Conservation (phyloP, 2,329 filamentous ascomycete genomes). For the Cladosporium halotolerans region DNA sequence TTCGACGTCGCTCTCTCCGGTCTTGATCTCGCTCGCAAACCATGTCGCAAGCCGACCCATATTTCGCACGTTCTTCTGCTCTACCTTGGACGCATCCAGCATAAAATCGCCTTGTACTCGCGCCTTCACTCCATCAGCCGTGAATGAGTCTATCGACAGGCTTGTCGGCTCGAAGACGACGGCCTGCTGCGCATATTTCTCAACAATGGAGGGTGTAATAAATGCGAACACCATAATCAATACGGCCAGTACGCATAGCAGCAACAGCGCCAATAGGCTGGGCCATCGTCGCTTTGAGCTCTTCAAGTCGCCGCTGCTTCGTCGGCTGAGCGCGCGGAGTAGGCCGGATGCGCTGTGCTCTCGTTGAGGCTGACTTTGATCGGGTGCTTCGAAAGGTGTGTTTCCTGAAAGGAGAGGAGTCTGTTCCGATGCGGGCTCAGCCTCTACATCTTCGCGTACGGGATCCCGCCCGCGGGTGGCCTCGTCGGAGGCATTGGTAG, state of each 20-base stretch:
- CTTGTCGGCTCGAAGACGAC: constrained; percentile 75
- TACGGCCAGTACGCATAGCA: constrained; percentile 58
- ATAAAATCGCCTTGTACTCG: constrained; percentile 76
- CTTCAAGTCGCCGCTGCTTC: constrained; percentile 22
- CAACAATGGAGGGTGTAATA: constrained; percentile 69
- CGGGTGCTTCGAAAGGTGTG: constrained; percentile 17
- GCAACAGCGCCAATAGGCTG: constrained; percentile 64
- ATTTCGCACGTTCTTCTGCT: constrained; percentile 63
- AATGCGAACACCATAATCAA: constrained; percentile 73
- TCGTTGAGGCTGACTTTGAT: constrained; percentile 12
- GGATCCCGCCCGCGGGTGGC: constrained; percentile 7
- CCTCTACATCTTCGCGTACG: constrained; percentile 1
- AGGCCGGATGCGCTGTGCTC: constrained; percentile 29
- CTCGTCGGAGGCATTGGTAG: constrained; percentile 11
- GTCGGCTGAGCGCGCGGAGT: constrained; percentile 25
- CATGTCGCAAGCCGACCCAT: constrained; percentile 74
- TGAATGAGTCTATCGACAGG: constrained; percentile 80
- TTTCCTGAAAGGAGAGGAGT: constrained; percentile 34
- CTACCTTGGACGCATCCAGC: constrained; percentile 71
- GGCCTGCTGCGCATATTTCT: constrained; percentile 81
- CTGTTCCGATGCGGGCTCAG: constrained; percentile 29
- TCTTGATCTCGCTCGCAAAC: constrained; percentile 71
- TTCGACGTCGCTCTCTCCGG: constrained; percentile 62
- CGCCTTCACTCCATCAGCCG: constrained; percentile 66
- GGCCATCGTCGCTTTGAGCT: constrained; percentile 59